Base-by-base conservation (phyloP, 2,329 filamentous ascomycete genomes). In the Tolypocladium tundrense region DNA sequence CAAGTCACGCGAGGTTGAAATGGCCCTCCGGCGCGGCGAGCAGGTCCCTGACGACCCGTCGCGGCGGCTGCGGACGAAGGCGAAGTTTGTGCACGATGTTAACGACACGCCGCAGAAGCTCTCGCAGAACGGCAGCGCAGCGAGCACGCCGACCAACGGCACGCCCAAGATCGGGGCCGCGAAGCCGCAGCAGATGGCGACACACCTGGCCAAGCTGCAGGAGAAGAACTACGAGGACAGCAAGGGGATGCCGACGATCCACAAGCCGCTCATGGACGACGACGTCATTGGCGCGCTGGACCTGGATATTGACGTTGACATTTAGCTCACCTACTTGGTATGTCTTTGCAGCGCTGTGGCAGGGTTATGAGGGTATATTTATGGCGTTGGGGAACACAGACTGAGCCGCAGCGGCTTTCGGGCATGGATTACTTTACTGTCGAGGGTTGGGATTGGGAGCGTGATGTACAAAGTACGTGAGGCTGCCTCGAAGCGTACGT, bases 211-310 rank as follows among this genome's bases (percentile, higher is more conserved):
- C 57, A 84, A 78, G 72, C 72, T 80, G 62, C 79, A 78, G 67
- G 73, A 77, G 62, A 78, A 79, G 72, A 77, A 77, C 65, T 76
- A 76, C 61, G 73, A 73, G 59, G 79, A 85, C 64, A 84, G 82
- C 72, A 84, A 82, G 66, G 81, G 81, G 14, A 72, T 86, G 60
- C 80, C 84, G 3, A 85, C 85, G 14, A 88, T 91, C 54, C 89
- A 93, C 67, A 86, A 89, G 73, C 86, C 88, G 37, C 82, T 91
- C 58, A 88, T 88, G 78, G 92, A 96, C 61, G 94, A 97, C 68
- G 94, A 97, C 68, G 88, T 97, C 58, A 93, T 97, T 71, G 91
- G 88, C 1, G 82, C 86, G 33, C 77, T 97, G 77, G 94, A 97
- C 70, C 75, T 97, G 65, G 93, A 91, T 35, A 91, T 97, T 69